Evolutionary conservation across 192 early-diverging fungal genomes (phyloP).

Genomic region (Fimicolochytrium jonesii): DNA sequence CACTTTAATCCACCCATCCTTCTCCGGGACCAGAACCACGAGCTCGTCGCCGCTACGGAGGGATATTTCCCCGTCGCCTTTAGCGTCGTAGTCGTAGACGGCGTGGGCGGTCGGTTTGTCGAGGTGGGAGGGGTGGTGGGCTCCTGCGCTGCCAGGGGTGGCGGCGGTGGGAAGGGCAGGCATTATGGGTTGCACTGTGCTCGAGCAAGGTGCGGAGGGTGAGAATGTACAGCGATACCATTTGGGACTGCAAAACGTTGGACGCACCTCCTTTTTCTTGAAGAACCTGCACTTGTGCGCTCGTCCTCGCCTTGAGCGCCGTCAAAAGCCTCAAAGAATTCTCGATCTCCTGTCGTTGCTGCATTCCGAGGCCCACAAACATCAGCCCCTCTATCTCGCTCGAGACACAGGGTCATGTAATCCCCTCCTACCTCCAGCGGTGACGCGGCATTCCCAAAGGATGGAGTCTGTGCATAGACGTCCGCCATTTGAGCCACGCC

Average conservation of each 20-base stretch:
- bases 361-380: too few relatives aligned
- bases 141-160: neutral
- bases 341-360: conserved; percentile 41
- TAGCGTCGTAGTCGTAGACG: conserved; percentile 38
- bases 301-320: conserved; percentile 16
- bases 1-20: conserved; percentile 42
- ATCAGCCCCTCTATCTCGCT: too few relatives aligned
- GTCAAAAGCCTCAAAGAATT: conserved; percentile 37
- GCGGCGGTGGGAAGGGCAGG: conserved; percentile 1
- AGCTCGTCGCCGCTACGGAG: conserved; percentile 40
- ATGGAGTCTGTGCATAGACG: conserved; percentile 30
- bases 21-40: conserved; percentile 20
- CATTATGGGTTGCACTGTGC: conserved; percentile 24
- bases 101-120: conserved; percentile 20
- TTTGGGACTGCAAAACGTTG: too few relatives aligned
- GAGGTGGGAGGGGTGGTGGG: neutral
- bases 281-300: conserved; percentile 28
- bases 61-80: conserved; percentile 32
- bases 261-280: too few relatives aligned
- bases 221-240: too few relatives aligned
- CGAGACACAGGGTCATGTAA: neutral
- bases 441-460: conserved; percentile 30
- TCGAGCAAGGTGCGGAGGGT: too few relatives aligned
- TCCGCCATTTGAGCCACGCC: conserved; percentile 31
- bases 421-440: conserved; percentile 26